Conservation (phyloP, 768 basidiomycete genomes). For the Leccinum longicurvipes region DNA sequence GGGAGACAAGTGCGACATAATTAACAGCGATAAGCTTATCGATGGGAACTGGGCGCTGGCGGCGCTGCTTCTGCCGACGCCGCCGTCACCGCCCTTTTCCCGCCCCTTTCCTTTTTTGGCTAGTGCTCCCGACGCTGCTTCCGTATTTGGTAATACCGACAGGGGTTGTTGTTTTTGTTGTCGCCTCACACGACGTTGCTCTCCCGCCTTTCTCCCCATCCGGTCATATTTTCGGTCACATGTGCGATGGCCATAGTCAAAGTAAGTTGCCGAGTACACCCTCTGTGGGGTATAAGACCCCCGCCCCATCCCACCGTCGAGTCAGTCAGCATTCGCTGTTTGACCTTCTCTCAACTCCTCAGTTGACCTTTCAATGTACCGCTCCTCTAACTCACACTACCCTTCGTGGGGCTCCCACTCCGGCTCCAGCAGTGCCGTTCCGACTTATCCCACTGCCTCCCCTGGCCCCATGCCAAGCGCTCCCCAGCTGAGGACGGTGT, state of each 20-base stretch:
- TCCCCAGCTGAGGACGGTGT: constrained; percentile 27
- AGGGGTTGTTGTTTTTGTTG: constrained; percentile 12
- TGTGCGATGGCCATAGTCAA: constrained; percentile 3
- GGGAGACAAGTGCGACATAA: constrained; percentile 1
- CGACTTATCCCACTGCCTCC: constrained; percentile 13
- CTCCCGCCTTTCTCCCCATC: constrained; percentile 24
- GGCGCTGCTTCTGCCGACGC: constrained; percentile 13
- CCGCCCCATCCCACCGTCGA: constrained; percentile 8
- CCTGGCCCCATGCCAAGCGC: constrained; percentile 23
- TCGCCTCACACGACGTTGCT: constrained; percentile 19
- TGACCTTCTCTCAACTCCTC: background rate
- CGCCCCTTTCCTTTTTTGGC: constrained; percentile 19
- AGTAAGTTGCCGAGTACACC: constrained; percentile 20
- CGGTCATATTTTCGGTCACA: constrained; percentile 14
- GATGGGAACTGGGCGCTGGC: constrained; percentile 9
- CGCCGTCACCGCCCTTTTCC: constrained; percentile 21
- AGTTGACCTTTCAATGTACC: constrained; percentile 20
- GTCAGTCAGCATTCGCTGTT: constrained; percentile 18
- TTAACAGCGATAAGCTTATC: constrained; percentile 17
- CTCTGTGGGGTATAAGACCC: constrained; percentile 27
- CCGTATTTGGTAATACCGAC: constrained; percentile 19
- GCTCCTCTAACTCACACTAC: constrained; percentile 17
- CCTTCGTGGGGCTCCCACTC: constrained; percentile 20
- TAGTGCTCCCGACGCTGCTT: constrained; percentile 18
- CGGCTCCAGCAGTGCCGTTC: background rate